phyloP scores from a whole-genome alignment of 768 basidiomycete species.

The Tubosaeta sp. region DNA sequence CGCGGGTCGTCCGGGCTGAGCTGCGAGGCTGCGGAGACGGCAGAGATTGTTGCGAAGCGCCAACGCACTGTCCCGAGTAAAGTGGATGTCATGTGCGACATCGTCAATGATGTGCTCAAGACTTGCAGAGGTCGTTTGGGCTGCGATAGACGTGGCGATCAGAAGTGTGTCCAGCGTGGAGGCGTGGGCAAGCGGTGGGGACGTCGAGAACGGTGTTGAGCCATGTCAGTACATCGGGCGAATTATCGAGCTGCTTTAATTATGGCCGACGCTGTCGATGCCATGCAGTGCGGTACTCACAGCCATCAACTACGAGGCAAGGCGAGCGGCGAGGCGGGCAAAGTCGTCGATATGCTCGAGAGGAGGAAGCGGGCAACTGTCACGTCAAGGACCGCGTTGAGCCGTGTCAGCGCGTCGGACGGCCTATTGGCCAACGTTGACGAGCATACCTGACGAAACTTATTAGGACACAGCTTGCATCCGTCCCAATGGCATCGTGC shows the following conservation, averaged over 20 bases:
- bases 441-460: too few species aligned
- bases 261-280: constrained; percentile 37
- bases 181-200: constrained; percentile 48
- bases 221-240: constrained; percentile 64
- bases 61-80: constrained; percentile 89
- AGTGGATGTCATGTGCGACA: constrained; percentile 93
- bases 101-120: constrained; percentile 91
- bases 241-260: constrained; percentile 57
- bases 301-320: too few species aligned
- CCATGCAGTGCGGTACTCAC: too few species aligned
- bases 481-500: background rate
- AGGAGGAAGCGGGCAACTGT: too few species aligned
- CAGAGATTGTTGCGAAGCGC: constrained; percentile 60
- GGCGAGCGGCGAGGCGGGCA: too few species aligned
- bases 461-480: too few species aligned
- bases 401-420: too few species aligned
- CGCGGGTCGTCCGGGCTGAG: background rate
- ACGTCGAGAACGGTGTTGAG: constrained; percentile 58
- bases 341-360: too few species aligned
- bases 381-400: too few species aligned
- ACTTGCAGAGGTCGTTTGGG: constrained; percentile 81
- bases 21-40: constrained; percentile 26
- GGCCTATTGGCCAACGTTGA: too few species aligned
- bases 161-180: constrained; percentile 71
- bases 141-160: constrained; percentile 78